A percentile compares a stretch with the other conserved stretches of the same genome.
These are phyloP conservation scores for Kodamaea kaohsiungensis DNA, from an alignment of 805 yeast species.

Conservation along the genomic window DNA sequence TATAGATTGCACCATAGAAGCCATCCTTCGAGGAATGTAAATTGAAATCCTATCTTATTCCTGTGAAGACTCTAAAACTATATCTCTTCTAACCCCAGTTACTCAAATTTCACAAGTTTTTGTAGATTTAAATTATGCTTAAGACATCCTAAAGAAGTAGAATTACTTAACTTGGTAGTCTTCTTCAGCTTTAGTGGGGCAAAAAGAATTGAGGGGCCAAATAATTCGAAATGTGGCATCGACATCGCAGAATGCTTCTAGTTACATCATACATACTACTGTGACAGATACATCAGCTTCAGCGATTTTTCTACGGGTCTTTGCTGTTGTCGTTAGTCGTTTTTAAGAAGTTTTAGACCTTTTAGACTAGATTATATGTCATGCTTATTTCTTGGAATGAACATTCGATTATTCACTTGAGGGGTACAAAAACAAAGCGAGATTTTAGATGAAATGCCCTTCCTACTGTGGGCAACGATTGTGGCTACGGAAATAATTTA, in stretches of 20 bases:
- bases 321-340: not conserved
- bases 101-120: not conserved
- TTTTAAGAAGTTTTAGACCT: not conserved
- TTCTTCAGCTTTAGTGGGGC: not conserved
- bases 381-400: not conserved
- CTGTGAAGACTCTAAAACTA: not conserved
- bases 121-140: not conserved
- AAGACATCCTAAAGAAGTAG: not conserved
- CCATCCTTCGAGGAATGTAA: not conserved
- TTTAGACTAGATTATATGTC: not conserved
- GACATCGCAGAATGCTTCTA: not conserved
- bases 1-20: not conserved
- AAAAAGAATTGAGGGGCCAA: not conserved
- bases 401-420: not conserved
- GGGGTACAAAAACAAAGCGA: not conserved
- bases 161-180: not conserved
- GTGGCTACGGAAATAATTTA: not conserved
- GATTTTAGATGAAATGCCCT: not conserved
- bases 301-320: not conserved
- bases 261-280: not conserved
- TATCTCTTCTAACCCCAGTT: not conserved
- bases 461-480: not conserved
- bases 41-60: not conserved
- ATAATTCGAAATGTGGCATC: not conserved
- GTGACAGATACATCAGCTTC: not conserved